These are phyloP conservation scores for Boletus bicolor DNA, from an alignment of 768 basidiomycete genomes.

Conservation along the genomic window DNA sequence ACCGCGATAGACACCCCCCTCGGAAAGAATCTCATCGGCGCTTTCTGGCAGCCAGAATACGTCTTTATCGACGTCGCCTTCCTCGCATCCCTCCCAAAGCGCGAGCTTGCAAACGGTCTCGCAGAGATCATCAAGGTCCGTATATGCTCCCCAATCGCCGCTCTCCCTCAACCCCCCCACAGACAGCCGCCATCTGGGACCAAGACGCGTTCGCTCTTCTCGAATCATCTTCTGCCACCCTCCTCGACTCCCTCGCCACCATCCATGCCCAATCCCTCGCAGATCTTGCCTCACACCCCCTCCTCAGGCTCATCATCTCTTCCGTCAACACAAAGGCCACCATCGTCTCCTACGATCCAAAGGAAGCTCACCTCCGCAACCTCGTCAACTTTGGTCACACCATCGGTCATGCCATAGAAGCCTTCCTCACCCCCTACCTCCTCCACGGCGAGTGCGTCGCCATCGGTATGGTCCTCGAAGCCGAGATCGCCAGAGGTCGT, in stretches of 20 bases:
- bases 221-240: slow-evolving; percentile 81
- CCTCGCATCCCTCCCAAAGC: slow-evolving; percentile 84
- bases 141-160: slow-evolving; percentile 2
- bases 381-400: slow-evolving; percentile 99
- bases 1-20: slow-evolving; percentile 99
- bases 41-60: slow-evolving; percentile 97
- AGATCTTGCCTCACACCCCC: slow-evolving; percentile 80
- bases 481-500: slow-evolving; percentile 84
- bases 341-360: slow-evolving; percentile 95
- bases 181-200: slow-evolving; percentile 99
- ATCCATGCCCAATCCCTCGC: slow-evolving; percentile 44
- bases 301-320: slow-evolving; percentile 87
- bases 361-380: slow-evolving; percentile 94
- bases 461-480: slow-evolving; percentile 96
- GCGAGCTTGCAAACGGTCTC: slow-evolving; percentile 99
- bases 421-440: slow-evolving; percentile 87
- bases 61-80: slow-evolving; percentile 98
- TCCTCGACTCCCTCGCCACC: slow-evolving; percentile 79
- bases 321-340: slow-evolving; percentile 95
- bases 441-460: slow-evolving; percentile 96
- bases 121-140: slow-evolving; percentile 95
- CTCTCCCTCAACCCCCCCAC: slow-evolving; percentile 3
- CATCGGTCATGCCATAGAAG: slow-evolving; percentile 98
- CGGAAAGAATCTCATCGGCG: slow-evolving; percentile 97
- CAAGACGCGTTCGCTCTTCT: slow-evolving; percentile 84